These are phyloP conservation scores for Thermomucor indicae-seudaticae DNA, from an alignment of 371 early-diverging fungal genomes.

Conservation along the genomic window DNA sequence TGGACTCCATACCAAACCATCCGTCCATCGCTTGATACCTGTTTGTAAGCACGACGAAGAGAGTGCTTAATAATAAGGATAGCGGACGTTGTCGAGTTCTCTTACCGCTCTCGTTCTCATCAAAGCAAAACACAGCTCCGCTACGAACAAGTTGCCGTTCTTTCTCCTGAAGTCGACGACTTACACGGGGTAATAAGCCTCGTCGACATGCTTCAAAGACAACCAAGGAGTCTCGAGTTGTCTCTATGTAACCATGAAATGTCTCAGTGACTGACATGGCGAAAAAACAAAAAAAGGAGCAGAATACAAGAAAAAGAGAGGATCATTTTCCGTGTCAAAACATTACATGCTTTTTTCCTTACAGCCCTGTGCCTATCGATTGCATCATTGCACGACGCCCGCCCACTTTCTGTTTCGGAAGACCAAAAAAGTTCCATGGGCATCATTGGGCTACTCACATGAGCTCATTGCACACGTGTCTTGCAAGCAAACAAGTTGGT, in stretches of 20 bases:
- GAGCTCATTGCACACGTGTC: too few relatives aligned
- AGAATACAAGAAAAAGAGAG: too few relatives aligned
- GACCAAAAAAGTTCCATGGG: too few relatives aligned
- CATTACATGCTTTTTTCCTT: too few relatives aligned
- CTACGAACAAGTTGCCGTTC: slow-evolving; percentile 55
- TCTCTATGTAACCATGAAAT: slow-evolving; percentile 51
- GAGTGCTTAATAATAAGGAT: neutral
- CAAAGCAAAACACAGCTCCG: slow-evolving; percentile 70
- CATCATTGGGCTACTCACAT: too few relatives aligned
- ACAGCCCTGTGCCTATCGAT: too few relatives aligned
- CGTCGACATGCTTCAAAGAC: slow-evolving; percentile 64
- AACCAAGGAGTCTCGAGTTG: slow-evolving; percentile 61
- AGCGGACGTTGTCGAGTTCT: neutral
- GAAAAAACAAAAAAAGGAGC: neutral
- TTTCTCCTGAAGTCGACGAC: slow-evolving; percentile 53
- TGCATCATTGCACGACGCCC: too few relatives aligned
- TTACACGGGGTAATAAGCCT: slow-evolving; percentile 52
- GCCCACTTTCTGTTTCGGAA: too few relatives aligned
- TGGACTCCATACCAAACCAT: slow-evolving; percentile 60
- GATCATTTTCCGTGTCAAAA: neutral
- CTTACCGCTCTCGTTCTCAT: slow-evolving; percentile 60
- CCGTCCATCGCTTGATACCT: slow-evolving; percentile 70
- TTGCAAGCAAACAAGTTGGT: too few relatives aligned
- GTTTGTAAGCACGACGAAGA: neutral
- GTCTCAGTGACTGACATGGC: slow-evolving; percentile 2